phyloP scores from a whole-genome alignment of 2,329 filamentous ascomycete species.

The Parascedosporium putredinis region DNA sequence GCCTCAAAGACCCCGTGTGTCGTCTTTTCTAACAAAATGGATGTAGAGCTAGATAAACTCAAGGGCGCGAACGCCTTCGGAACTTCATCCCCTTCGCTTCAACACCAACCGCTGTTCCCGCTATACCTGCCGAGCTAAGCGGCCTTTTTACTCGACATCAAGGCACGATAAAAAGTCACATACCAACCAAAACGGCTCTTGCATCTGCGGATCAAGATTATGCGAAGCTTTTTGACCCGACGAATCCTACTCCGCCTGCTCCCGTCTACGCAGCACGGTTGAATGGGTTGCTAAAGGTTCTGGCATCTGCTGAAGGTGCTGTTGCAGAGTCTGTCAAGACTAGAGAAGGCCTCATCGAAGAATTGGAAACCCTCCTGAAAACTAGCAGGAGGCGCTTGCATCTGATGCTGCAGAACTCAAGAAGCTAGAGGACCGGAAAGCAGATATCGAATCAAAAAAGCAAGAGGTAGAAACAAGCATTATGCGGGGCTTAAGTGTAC shows the following conservation, averaged over 20 bases:
- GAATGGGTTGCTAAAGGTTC: conserved; percentile 76
- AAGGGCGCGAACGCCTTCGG: conserved; percentile 32
- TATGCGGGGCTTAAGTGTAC: conserved; percentile 66
- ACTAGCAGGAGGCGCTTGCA: conserved; percentile 57
- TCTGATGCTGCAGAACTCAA: conserved; percentile 58
- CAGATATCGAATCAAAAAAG: conserved; percentile 70
- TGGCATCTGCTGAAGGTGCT: conserved; percentile 80
- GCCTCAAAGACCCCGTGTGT: not conserved
- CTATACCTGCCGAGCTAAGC: conserved; percentile 66
- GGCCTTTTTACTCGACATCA: conserved; percentile 66
- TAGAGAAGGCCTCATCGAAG: conserved; percentile 64
- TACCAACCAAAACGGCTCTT: conserved; percentile 55
- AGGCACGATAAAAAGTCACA: conserved; percentile 60
- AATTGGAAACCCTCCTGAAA: conserved; percentile 72
- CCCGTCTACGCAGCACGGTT: conserved; percentile 88
- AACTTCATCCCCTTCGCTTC: conserved; percentile 49
- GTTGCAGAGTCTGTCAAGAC: conserved; percentile 85
- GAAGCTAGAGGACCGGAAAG: conserved; percentile 55
- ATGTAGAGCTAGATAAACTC: conserved; percentile 51
- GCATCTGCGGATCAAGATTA: conserved; percentile 72
- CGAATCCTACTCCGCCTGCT: conserved; percentile 59
- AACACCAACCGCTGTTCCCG: conserved; percentile 30
- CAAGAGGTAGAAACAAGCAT: conserved; percentile 85
- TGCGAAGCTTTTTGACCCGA: conserved; percentile 67
- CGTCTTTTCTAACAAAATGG: conserved; percentile 11